Evolutionary conservation across 1,139 yeast genomes (phyloP).

Genomic region (Hansenula lynferdii): DNA sequence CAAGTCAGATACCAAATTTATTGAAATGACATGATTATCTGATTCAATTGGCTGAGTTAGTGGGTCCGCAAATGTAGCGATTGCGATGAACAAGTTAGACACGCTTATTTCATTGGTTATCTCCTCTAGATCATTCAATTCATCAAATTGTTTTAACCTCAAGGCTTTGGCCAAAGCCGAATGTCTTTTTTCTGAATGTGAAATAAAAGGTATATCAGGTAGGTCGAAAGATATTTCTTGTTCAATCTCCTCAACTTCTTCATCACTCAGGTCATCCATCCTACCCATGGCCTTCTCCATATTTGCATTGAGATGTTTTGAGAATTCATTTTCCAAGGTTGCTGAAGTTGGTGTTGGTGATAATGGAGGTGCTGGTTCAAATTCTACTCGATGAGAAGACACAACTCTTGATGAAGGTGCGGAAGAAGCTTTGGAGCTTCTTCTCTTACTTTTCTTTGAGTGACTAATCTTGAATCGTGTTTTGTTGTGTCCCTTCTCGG

Average conservation of each 20-base stretch:
- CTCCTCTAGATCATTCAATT: too few relatives aligned
- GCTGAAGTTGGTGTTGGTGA: not conserved
- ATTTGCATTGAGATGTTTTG: too few relatives aligned
- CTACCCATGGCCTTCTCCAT: too few relatives aligned
- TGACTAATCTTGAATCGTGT: conserved; percentile 54
- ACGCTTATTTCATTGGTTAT: too few relatives aligned
- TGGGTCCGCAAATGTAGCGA: conserved; percentile 10
- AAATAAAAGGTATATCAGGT: conserved; percentile 19
- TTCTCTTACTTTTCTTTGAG: conserved; percentile 16
- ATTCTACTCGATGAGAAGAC: not conserved
- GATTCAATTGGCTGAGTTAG: conserved; percentile 40
- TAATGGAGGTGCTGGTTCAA: not conserved
- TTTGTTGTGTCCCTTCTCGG: too few relatives aligned
- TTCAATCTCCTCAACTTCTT: conserved; percentile 15
- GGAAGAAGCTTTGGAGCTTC: conserved; percentile 15
- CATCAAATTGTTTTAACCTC: conserved; percentile 9
- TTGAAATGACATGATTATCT: conserved; percentile 46
- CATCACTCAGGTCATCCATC: too few relatives aligned
- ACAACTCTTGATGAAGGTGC: conserved; percentile 1
- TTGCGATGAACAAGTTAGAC: conserved; percentile 23
- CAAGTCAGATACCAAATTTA: conserved; percentile 49
- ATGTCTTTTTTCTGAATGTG: conserved; percentile 26
- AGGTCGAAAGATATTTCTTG: conserved; percentile 26
- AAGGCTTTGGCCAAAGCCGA: conserved; percentile 20
- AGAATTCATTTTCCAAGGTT: too few relatives aligned